These are phyloP conservation scores for Saccharomycopsis microspora DNA, from an alignment of 805 yeast genomes.

Conservation along the genomic window DNA sequence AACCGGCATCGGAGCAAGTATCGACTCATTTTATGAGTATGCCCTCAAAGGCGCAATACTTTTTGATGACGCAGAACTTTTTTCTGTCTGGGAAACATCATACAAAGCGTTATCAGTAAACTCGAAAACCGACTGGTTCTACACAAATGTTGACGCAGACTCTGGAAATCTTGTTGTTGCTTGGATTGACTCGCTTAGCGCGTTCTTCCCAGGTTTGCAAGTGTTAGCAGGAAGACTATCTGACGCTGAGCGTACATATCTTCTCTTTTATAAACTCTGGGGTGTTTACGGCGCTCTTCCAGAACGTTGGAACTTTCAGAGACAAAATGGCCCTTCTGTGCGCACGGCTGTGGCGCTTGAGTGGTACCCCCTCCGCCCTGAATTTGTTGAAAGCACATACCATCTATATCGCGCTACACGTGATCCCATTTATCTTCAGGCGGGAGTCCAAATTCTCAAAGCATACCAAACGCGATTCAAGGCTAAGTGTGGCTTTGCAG, in stretches of 20 bases:
- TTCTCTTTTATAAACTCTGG: slow-evolving; percentile 68
- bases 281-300: slow-evolving; percentile 71
- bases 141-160: slow-evolving; percentile 41
- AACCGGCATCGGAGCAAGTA: slow-evolving; percentile 83
- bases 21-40: slow-evolving; percentile 86
- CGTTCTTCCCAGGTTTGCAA: slow-evolving; percentile 81
- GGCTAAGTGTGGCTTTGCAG: slow-evolving; percentile 72
- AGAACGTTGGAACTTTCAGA: slow-evolving; percentile 62
- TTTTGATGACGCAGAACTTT: slow-evolving; percentile 47
- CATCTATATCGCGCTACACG: slow-evolving; percentile 71
- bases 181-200: slow-evolving; percentile 83
- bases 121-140: slow-evolving; percentile 37
- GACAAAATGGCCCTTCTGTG: slow-evolving; percentile 2
- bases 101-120: slow-evolving; percentile 48
- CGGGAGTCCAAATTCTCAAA: slow-evolving; percentile 55
- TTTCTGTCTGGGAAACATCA: slow-evolving; percentile 46
- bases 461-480: slow-evolving; percentile 42
- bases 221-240: slow-evolving; percentile 65
- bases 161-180: slow-evolving; percentile 38
- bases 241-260: slow-evolving; percentile 53
- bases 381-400: slow-evolving; percentile 82
- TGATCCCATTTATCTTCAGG: slow-evolving; percentile 72
- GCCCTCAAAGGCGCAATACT: slow-evolving; percentile 67
- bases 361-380: slow-evolving; percentile 93
- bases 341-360: slow-evolving; percentile 39